Evolutionary conservation across 352 stramenopile genomes (phyloP).

Genomic region (Pythium apleroticum): DNA sequence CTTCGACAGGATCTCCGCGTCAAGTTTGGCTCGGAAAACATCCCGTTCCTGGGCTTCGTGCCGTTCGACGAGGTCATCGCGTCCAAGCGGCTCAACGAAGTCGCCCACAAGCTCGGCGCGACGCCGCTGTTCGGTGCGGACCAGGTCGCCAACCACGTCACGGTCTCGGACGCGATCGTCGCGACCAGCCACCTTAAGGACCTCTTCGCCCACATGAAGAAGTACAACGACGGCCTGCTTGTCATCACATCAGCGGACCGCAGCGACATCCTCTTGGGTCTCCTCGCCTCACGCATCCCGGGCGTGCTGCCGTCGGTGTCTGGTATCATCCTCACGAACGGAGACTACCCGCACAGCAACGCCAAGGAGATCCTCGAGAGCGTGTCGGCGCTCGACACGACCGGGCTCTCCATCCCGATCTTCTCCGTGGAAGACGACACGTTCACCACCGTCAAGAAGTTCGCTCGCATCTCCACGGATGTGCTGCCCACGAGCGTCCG

Average conservation of each 20-base stretch:
- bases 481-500: slow-evolving; percentile 67
- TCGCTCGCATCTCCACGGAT: slow-evolving; percentile 60
- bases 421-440: slow-evolving; percentile 67
- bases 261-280: slow-evolving; percentile 67
- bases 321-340: slow-evolving; percentile 75
- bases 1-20: slow-evolving; percentile 35
- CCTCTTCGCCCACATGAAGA: slow-evolving; percentile 72
- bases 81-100: slow-evolving; percentile 78
- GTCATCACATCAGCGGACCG: slow-evolving; percentile 80
- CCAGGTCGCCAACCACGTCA: slow-evolving; percentile 65
- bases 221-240: slow-evolving; percentile 71
- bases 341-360: slow-evolving; percentile 73
- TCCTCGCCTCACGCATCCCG: slow-evolving; percentile 66
- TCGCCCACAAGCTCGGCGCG: slow-evolving; percentile 60
- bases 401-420: slow-evolving; percentile 69
- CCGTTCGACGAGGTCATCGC: slow-evolving; percentile 67
- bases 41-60: slow-evolving; percentile 68
- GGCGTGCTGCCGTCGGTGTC: slow-evolving; percentile 67
- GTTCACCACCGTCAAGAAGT: slow-evolving; percentile 56
- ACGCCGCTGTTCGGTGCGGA: slow-evolving; percentile 63
- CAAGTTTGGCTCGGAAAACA: slow-evolving; percentile 37
- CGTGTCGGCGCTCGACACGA: slow-evolving; percentile 65
- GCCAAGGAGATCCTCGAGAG: slow-evolving; percentile 69
- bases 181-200: slow-evolving; percentile 73
- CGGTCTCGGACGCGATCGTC: slow-evolving; percentile 65